Base-by-base conservation (phyloP, 2,329 filamentous ascomycete species). In the Phoma sp. region DNA sequence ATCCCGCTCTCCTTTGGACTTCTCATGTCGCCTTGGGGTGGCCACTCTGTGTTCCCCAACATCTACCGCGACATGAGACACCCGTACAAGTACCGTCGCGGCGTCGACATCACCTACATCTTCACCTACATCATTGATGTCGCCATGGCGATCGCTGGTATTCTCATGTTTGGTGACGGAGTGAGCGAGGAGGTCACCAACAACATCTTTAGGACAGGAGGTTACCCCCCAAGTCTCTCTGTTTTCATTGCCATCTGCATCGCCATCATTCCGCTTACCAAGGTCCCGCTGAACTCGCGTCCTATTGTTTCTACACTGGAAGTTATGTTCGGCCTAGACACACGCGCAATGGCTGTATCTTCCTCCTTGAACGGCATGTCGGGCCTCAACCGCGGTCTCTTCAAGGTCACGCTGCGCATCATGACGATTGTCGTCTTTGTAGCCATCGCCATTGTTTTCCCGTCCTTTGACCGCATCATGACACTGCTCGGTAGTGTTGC, bases 101-200 rank as follows among this genome's bases (percentile, higher is more conserved):
- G 87, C 32, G 83, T 97, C 49, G 87, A 88, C 68, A 82, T 89
- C 55, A 96, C 93, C 1, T 97, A 96, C 74, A 82, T 85, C 18
- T 96, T 96, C 73, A 96, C 92, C 39, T 93, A 91, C 72, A 70
- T 91, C 17, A 83, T 98, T 11, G 93, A 98, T 73, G 82, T 88
- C 21, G 84, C 87, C 38, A 92, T 96, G 71, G 93, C 92, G 21
- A 84, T 95, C 37, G 85, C 90, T 10, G 93, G 95, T 32, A 84
- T 95, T 53, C 82, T 97, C 60, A 98, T 99, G 93, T 99, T 97
- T 74, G 93, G 93, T 56, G 90, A 96, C 63, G 83, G 80, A n/a
- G 91, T 96, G 47, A 84, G 83, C 51, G 93, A 96, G 60, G 92
- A 96, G 74, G 88, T 98, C 71, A 97, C 95, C 0, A 89, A 89